A percentile compares a stretch with the other conserved stretches of the same genome.
phyloP scores from a whole-genome alignment of 352 stramenopile species.

The Pythium volutum region DNA sequence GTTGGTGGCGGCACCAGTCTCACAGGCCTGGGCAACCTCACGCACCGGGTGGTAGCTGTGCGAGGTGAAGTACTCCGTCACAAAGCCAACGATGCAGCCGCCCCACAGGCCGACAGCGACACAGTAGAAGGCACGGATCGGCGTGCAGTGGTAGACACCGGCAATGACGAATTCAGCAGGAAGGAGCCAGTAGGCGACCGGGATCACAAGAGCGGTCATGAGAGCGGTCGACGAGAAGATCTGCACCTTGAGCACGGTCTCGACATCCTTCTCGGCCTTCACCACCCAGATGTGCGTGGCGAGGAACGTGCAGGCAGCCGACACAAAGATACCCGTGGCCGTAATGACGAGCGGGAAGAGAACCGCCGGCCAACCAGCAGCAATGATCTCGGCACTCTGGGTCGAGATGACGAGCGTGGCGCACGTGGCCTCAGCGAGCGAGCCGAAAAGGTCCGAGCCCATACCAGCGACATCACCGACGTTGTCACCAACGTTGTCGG shows the following conservation, averaged over 20 bases:
- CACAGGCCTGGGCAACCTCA: constrained; percentile 96
- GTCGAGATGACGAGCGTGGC: constrained; percentile 97
- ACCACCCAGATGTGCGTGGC: constrained; percentile 96
- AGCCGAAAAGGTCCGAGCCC: constrained; percentile 99
- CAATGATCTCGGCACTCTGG: constrained; percentile 87
- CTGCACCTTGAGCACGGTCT: constrained; percentile 97
- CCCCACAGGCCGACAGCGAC: constrained; percentile 95
- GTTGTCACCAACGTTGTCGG: constrained; percentile 99
- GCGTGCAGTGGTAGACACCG: constrained; percentile 65
- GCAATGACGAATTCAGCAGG: constrained; percentile 89
- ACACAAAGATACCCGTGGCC: constrained; percentile 96
- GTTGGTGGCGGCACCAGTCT: constrained; percentile 98
- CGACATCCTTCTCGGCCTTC: constrained; percentile 94
- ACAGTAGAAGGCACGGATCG: constrained; percentile 90
- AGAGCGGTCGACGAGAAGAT: constrained; percentile 96
- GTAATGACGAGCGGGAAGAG: constrained; percentile 97
- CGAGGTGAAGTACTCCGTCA: constrained; percentile 99
- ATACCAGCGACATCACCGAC: constrained; percentile 99
- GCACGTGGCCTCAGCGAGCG: constrained; percentile 98
- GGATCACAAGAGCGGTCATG: constrained; percentile 93
- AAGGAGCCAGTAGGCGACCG: constrained; percentile 90
- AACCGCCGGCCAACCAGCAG: constrained; percentile 92
- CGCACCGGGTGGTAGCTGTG: constrained; percentile 95
- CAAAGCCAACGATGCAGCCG: constrained; percentile 97
- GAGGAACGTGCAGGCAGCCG: constrained; percentile 96